These are phyloP conservation scores for Dendrobium chrysotoxum DNA, from an alignment of 106 monocot species.

Conservation along the genomic window DNA sequence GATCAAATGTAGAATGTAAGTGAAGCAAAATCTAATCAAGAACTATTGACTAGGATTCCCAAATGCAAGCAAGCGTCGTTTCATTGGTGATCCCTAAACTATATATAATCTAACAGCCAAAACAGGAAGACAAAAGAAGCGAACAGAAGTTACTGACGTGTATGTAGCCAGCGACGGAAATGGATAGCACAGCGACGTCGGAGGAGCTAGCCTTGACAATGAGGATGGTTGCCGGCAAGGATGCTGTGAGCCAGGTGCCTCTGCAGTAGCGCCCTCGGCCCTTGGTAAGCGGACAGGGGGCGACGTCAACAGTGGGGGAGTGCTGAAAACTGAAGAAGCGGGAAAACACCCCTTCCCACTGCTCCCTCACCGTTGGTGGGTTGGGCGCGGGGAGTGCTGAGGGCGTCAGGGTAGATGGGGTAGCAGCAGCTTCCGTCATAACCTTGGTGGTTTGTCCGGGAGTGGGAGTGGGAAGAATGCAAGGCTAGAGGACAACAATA, in stretches of 20 bases:
- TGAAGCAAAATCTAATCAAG: background rate
- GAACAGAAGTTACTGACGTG: slow-evolving; percentile 14
- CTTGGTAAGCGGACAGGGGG: slow-evolving; percentile 11
- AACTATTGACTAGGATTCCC: background rate
- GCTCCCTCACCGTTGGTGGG: background rate
- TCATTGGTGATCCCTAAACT: background rate
- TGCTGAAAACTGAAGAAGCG: slow-evolving; percentile 37
- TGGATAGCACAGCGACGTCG: slow-evolving; percentile 19
- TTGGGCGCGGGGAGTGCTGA: background rate
- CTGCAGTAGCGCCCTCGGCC: background rate
- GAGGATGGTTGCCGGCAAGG: slow-evolving; percentile 17
- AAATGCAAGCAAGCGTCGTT: background rate
- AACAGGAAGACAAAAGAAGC: no score
- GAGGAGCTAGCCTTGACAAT: slow-evolving; percentile 5
- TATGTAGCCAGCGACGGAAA: slow-evolving; percentile 22
- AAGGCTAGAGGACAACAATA: background rate
- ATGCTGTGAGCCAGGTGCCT: slow-evolving; percentile 39
- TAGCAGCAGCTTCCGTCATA: background rate
- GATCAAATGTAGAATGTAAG: background rate
- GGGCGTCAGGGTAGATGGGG: background rate
- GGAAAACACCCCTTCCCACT: slow-evolving; percentile 45
- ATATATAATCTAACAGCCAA: no score
- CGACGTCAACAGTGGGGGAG: background rate
- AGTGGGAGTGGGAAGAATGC: background rate
- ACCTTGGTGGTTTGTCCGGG: background rate